Evolutionary conservation across 2,329 filamentous ascomycete species (phyloP), one percentile per base, ranked within the genome.

Genomic region (Stylonectria norvegica): DNA sequence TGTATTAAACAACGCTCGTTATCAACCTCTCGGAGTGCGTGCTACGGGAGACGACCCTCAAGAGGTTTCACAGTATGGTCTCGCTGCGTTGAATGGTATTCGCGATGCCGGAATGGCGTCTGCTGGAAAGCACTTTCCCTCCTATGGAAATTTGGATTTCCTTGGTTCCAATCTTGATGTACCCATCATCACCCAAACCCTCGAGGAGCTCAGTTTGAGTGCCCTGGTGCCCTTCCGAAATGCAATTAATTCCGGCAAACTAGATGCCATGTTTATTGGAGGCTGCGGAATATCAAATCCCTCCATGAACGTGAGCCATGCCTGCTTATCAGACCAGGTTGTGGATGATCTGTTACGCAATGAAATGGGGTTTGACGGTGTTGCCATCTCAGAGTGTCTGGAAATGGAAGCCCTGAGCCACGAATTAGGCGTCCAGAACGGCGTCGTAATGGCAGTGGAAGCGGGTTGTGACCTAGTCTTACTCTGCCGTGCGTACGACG

Each of bases 401-500:
- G 91, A 96, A 62, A 97, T 97, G 91, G 90, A 96, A 58, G 89
- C 90, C 0, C 76, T 97, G 7, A 93, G 89, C 49, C 88, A 95
- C 59, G 94, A 96, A 55, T 93, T 97, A 35, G 91, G 91, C n/a
- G 89, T 98, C 14, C 89, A 91, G 52, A 91, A 93, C 28, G 93
- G 93, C 10, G 95, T 91, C 1, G 89, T 97, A 53, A 96, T 96
- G 89, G 93, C 93, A 4, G 87, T 96, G 36, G 93, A 95, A 62
- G 91, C 93, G 20, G 93, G 93, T 11, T 97, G 93, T 60, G 93
- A 98, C 62, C 71, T 97, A 38, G 81, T 96, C 5, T 76, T 96
- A 5, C 77, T 96, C 2, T 97, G 90, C 56, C 83, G 89, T 31
- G 89, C 89, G 5, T 94, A 89, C 53, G 82, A 86, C 25, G 84